These are phyloP conservation scores for Corymbia maculata DNA, from an alignment of 345 rosid species.

Conservation along the genomic window DNA sequence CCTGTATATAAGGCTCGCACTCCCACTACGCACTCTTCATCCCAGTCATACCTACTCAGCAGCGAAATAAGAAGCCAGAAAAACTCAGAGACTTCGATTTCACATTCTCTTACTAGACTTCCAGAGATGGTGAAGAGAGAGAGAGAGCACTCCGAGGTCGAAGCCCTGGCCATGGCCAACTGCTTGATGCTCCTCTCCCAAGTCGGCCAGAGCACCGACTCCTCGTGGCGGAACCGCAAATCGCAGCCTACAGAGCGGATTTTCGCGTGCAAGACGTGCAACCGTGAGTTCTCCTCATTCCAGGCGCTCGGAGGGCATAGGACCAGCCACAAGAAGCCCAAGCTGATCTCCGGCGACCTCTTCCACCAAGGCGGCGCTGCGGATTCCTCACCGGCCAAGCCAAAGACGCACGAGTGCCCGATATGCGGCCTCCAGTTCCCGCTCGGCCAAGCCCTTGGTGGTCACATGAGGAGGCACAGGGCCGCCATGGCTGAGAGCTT, in stretches of 20 bases:
- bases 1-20: background rate
- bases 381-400: slow-evolving; percentile 32
- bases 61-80: background rate
- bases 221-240: background rate
- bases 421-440: slow-evolving; percentile 79
- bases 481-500: background rate
- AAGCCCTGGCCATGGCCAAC: slow-evolving; percentile 28
- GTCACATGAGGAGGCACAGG: slow-evolving; percentile 92
- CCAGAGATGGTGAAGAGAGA: slow-evolving; percentile 30
- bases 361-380: background rate
- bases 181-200: slow-evolving; percentile 62
- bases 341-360: slow-evolving; percentile 12
- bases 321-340: slow-evolving; percentile 75
- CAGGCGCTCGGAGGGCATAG: slow-evolving; percentile 95
- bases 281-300: slow-evolving; percentile 61
- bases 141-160: slow-evolving; percentile 18
- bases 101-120: background rate
- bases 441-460: slow-evolving; percentile 88
- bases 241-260: slow-evolving; percentile 16
- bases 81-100: background rate
- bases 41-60: background rate
- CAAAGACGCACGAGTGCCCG: slow-evolving; percentile 73
- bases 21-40: background rate
- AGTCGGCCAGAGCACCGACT: slow-evolving; percentile 20
- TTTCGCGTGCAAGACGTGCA: slow-evolving; percentile 80